Evolutionary conservation across 1,284 basidiomycete genomes (phyloP), one percentile per base, ranked within the genome.

Genomic region (Rhizoctonia solani): DNA sequence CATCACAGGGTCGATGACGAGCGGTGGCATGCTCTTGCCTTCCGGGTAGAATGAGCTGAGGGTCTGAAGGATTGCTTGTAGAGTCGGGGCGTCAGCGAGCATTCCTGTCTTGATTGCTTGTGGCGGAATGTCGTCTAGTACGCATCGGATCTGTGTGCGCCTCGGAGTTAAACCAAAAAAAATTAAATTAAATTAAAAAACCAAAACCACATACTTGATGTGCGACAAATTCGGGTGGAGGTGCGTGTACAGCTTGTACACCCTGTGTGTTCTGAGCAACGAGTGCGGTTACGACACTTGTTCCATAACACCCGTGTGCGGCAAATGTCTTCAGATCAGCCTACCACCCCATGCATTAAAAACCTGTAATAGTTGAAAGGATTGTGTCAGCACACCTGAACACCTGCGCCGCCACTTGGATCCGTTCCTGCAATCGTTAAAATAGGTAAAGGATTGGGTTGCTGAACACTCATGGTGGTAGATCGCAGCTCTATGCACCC

Each of bases 251-350:
- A 1, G 77, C 88, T 69, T 91, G 85, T 0, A 98, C 94, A 3
- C 93, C 94, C 0, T 77, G 81, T 0, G 95, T 97, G 76, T 97
- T 97, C 75, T 98, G 95, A 0, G 95, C 92, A 0, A 93, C 95
- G 52, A 98, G 76, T 0, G 93, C 94, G 0, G 95, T 97, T 63
- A 96, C 79, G 3, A 87, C 93, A 67, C 87, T 91, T n/a, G 90
- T 83, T 19, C 93, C 95, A 74, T 95, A 97, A 72, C 90, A 91
- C 32, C 82, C 83, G 29, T 90, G 83, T 0, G 92, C 87, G 1
- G 90, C 86, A 71, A 93, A 89, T 0, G 91, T 92, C 77, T 92
- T 95, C 39, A 98, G 80, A 77, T 98, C 95, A 16, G 88, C 89
- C 87, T 90, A 39, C 13, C 55, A 63, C 25, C 27, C 34, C 4